phyloP scores from a whole-genome alignment of 2,329 filamentous ascomycete genomes.

The Fusarium sp. region DNA sequence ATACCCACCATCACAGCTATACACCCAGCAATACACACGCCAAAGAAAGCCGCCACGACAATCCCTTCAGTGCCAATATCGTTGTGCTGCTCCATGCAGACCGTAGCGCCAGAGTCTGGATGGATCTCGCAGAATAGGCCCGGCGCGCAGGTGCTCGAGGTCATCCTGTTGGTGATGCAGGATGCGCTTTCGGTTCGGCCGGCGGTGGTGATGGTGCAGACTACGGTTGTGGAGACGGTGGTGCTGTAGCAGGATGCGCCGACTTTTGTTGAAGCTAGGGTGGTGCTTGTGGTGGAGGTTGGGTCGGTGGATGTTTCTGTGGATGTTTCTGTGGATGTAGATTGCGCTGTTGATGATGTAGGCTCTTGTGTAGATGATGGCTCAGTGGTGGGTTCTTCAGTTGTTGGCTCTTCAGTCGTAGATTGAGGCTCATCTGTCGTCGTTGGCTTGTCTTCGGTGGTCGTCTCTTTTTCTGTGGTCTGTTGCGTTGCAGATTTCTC shows the following conservation, averaged over 20 bases:
- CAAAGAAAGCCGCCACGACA: constrained; percentile 13
- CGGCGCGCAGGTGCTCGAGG: constrained; percentile 20
- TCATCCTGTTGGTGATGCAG: constrained; percentile 22
- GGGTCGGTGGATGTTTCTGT: constrained; percentile 1
- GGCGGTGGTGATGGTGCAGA: constrained; percentile 23
- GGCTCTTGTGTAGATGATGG: constrained; percentile 9
- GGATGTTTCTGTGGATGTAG: background rate
- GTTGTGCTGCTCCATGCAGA: constrained; percentile 23
- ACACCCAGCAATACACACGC: constrained; percentile 5
- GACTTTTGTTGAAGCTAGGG: background rate
- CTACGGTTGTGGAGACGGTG: constrained; percentile 16
- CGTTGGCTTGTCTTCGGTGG: background rate
- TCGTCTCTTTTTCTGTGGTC: background rate
- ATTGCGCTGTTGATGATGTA: background rate
- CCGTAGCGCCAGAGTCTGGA: constrained; percentile 13
- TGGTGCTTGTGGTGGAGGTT: constrained; percentile 6
- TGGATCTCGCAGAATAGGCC: constrained; percentile 21
- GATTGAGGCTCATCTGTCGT: background rate
- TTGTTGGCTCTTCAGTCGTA: constrained; percentile 7
- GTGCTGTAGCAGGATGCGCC: constrained; percentile 32
- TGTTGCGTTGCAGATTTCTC: background rate
- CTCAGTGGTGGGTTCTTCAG: constrained; percentile 10
- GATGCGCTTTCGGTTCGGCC: constrained; percentile 19
- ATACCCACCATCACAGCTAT: constrained; percentile 8
- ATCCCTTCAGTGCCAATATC: constrained; percentile 21